Base-by-base conservation (phyloP, 2,329 filamentous ascomycete genomes). In the Teratosphaeria nubilosa region DNA sequence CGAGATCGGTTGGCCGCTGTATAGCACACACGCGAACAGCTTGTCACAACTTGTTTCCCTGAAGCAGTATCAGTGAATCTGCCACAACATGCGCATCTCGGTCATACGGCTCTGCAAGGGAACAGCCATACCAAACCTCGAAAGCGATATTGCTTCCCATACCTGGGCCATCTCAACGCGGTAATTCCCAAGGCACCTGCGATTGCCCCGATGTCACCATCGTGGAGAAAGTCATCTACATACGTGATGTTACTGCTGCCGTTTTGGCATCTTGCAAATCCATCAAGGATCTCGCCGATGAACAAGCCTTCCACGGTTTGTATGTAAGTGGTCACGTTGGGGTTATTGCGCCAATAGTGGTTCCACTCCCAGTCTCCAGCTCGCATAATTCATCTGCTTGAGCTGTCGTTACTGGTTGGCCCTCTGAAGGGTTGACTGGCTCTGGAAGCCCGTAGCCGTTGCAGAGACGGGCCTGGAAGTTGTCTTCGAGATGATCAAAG, bases 311-410 rank as follows among this genome's bases (percentile, higher is more conserved):
- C 53, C 3, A 55, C 53, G 11, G 53, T 55, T 20, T 55, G 53
- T 20, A 55, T 55, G 53, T 55, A 55, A 27, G 34, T 41, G 11
- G 27, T 34, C 5, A 32, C 53, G 22, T 55, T 55, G 53, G 30
- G 53, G 37, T 41, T 34, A 27, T 5, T 41, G 14, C 53, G 53
- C 53, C 53, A 55, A 16, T 41, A 55, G 16, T 55, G 37, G 24
- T 55, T 55, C 53, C 30, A 55, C 32, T 55, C 53, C 53, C 53
- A 55, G 31, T 55, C 30, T 27, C 53, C 34, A 16, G 53, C 32
- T 24, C 53, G 30, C 6, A 55, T 3, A 55, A 27, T 30, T 55
- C 53, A 25, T 55, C 53, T 30, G 53, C 53, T 41, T 55, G 53
- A 24, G 53, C 32, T 22, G 13, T 34, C 14, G 14, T 55, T 24